phyloP scores from a whole-genome alignment of 2,329 filamentous ascomycete species.

The Waltergamsia citrina region DNA sequence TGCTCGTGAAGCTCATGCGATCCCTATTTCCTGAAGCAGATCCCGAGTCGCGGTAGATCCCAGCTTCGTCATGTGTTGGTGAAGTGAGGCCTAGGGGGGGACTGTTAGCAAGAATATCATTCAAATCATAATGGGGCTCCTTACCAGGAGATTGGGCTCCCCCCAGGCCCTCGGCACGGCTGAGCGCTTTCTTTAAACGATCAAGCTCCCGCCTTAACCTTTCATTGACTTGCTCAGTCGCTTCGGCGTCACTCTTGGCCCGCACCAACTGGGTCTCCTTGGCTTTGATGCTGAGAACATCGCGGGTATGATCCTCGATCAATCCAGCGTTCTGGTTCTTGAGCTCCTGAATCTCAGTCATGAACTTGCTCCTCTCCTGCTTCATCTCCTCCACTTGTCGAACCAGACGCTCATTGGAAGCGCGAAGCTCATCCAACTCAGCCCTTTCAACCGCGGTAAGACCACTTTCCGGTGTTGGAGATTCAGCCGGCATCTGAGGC shows the following conservation, averaged over 20 bases:
- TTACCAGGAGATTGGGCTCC: slow-evolving; percentile 21
- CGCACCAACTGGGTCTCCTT: slow-evolving; percentile 96
- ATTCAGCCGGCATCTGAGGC: slow-evolving; percentile 38
- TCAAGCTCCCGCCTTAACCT: slow-evolving; percentile 83
- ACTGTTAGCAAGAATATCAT: neutral
- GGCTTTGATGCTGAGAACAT: slow-evolving; percentile 92
- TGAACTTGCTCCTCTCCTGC: slow-evolving; percentile 70
- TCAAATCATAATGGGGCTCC: slow-evolving; percentile 22
- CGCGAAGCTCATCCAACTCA: slow-evolving; percentile 83
- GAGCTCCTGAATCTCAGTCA: slow-evolving; percentile 83
- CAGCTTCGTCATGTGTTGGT: slow-evolving; percentile 47
- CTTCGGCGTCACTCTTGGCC: slow-evolving; percentile 80
- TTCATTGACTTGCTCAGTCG: slow-evolving; percentile 78
- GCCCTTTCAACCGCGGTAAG: slow-evolving; percentile 74
- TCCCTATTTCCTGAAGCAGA: slow-evolving; percentile 31
- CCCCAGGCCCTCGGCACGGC: slow-evolving; percentile 47
- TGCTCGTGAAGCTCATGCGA: slow-evolving; percentile 54
- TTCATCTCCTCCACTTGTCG: slow-evolving; percentile 72
- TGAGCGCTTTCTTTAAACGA: slow-evolving; percentile 78
- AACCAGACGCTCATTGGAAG: slow-evolving; percentile 69
- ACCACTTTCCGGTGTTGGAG: slow-evolving; percentile 52
- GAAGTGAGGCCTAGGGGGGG: slow-evolving; percentile 26
- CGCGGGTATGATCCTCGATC: slow-evolving; percentile 93
- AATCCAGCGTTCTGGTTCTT: slow-evolving; percentile 95
- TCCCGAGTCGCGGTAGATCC: slow-evolving; percentile 46